Conservation (phyloP, 2,329 filamentous ascomycete species). For the Sporothrix mexicana region DNA sequence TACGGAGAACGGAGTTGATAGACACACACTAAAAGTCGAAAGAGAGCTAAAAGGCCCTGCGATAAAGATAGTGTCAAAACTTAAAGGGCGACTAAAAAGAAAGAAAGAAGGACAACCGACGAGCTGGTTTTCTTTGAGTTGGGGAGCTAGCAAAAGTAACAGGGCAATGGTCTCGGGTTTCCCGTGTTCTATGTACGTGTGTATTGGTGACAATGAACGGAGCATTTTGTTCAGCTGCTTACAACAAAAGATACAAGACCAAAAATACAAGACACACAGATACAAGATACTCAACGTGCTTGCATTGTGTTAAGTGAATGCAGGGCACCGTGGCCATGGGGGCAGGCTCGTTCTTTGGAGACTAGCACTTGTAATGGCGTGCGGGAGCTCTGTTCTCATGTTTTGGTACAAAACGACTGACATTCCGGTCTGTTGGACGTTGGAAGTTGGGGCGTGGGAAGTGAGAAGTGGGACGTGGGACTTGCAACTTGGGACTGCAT, state of each 20-base stretch:
- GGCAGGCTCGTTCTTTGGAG: neutral
- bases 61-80: conserved; percentile 1
- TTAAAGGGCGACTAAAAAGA: neutral
- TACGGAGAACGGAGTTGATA: conserved; percentile 26
- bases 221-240: too few species aligned
- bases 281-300: too few species aligned
- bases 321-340: neutral
- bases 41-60: neutral
- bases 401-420: neutral
- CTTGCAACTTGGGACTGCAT: neutral
- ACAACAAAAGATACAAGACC: too few species aligned
- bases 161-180: neutral
- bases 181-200: neutral
- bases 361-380: conserved; percentile 12
- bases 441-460: neutral
- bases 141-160: conserved; percentile 3
- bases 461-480: neutral
- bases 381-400: conserved; percentile 13
- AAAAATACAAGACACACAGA: neutral
- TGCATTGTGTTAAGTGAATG: conserved; percentile 11
- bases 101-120: neutral
- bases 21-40: conserved; percentile 25
- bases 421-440: neutral
- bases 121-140: neutral
- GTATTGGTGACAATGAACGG: neutral